Conservation (phyloP, 805 yeast species). For the Alloascoidea hylecoeti region DNA sequence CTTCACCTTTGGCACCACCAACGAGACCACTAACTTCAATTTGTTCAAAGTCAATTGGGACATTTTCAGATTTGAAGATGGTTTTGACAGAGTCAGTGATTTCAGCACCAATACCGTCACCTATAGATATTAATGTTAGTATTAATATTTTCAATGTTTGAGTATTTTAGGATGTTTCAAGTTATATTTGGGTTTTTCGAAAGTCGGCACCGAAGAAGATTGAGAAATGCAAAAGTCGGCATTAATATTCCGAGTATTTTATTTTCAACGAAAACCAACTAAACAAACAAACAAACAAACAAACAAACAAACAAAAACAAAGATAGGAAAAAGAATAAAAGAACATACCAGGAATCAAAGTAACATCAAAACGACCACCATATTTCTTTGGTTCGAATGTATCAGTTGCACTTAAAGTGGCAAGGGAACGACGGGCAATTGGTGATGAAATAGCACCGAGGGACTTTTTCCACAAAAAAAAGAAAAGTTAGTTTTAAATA, state of each 20-base stretch:
- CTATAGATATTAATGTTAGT: constrained; percentile 19
- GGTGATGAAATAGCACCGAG: neutral
- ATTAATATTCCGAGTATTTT: no score
- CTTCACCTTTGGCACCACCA: constrained; percentile 22
- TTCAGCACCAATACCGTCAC: constrained; percentile 97
- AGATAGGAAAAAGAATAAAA: neutral
- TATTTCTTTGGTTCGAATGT: constrained; percentile 72
- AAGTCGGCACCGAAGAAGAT: no score
- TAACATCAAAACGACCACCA: constrained; percentile 90
- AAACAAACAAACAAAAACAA: no score
- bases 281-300: no score
- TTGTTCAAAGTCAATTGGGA: constrained; percentile 90
- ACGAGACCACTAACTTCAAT: constrained; percentile 50
- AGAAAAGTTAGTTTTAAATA: no score
- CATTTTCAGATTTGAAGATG: constrained; percentile 73
- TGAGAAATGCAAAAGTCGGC: no score
- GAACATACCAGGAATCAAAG: constrained; percentile 58
- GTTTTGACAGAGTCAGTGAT: constrained; percentile 87
- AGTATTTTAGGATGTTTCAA: neutral
- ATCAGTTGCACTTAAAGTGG: constrained; percentile 49
- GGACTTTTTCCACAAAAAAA: neutral
- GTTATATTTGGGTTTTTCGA: no score
- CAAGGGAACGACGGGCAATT: constrained; percentile 18
- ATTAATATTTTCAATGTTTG: neutral
- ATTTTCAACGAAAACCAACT: no score